Base-by-base conservation (phyloP, 2,329 filamentous ascomycete species). In the Metarhizium album region DNA sequence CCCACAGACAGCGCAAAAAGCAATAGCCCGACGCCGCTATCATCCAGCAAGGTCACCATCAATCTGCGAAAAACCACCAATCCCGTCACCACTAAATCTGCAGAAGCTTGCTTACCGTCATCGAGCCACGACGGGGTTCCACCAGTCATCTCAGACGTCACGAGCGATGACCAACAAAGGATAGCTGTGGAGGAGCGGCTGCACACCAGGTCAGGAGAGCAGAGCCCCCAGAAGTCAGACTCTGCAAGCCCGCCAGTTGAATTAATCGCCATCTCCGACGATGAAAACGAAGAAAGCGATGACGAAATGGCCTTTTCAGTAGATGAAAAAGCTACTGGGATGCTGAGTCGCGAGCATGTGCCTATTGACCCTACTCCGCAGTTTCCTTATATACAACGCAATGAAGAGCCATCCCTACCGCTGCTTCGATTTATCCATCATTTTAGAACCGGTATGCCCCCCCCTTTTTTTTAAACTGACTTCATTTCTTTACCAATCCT, bases 31-130 rank as follows among this genome's bases (percentile, higher is more conserved):
- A 63, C 29, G 58, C 61, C 62, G 38, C 70, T 72, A 37, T 71
- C 74, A 35, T 79, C 79, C 3, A 82, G 76, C 63, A 74, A 70
- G 59, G 76, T 83, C 47, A 83, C 80, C 9, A 74, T 83, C 49
- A 83, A 82, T 59, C 67, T 83, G 46, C 76, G 79, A 52, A 74
- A 74, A 27, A 47, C 47, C 3, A 37, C 43, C 18, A 47, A 47
- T 31, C 57, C 59, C 64, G 22, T n/a, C 14, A 29, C 20, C 14
- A 29, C 29, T 42, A 24, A 33, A 24, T 14, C 40, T 48, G 29
- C 40, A 14, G 31, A 29, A 37, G 35, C 48, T 8, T 24, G 14
- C 6, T 54, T 50, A 8, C 47, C 49, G 14, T 45, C 52, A 4
- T 16, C 42, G 6, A 46, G 16, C n/a, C 31, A 8, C 14, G 40